Percentiles rank a stretch among this genome's conserved stretches.
phyloP scores from a whole-genome alignment of 495 filamentous ascomycete species.

The Lepidopterella palustris region DNA sequence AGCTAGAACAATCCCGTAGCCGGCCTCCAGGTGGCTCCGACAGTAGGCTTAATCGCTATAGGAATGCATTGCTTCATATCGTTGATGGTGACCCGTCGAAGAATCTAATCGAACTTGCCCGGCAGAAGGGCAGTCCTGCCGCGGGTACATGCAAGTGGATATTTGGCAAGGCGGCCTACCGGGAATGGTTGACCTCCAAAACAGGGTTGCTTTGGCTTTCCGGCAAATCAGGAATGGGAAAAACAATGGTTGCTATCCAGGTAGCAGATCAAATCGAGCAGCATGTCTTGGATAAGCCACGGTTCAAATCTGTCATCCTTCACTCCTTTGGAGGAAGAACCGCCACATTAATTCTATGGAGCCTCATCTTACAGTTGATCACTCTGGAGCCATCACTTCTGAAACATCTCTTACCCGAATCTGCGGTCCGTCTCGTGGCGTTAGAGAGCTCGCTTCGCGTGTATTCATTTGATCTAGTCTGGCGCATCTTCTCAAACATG shows the following conservation, averaged over 20 bases:
- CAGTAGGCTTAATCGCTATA: neutral
- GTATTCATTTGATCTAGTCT: neutral
- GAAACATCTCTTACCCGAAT: neutral
- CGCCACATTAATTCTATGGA: neutral
- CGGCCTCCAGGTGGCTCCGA: no score
- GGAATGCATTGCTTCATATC: neutral
- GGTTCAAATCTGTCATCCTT: neutral
- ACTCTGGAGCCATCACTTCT: neutral
- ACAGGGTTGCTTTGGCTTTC: neutral
- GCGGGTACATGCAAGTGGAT: neutral
- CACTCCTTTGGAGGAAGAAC: neutral
- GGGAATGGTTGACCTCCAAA: neutral
- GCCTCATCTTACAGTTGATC: neutral
- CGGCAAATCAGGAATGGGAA: neutral
- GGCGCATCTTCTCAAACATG: neutral
- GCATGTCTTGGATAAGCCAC: neutral
- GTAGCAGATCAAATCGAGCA: neutral
- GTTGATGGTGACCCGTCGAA: neutral
- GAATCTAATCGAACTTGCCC: neutral
- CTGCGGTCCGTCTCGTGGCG: neutral
- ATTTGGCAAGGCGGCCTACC: neutral
- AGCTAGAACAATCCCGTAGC: no score
- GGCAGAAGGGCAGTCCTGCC: neutral
- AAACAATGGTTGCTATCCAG: neutral
- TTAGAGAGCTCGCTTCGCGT: neutral